Conservation (phyloP, 2,329 filamentous ascomycete genomes). For the Ceratocystiopsis brevicomis region DNA sequence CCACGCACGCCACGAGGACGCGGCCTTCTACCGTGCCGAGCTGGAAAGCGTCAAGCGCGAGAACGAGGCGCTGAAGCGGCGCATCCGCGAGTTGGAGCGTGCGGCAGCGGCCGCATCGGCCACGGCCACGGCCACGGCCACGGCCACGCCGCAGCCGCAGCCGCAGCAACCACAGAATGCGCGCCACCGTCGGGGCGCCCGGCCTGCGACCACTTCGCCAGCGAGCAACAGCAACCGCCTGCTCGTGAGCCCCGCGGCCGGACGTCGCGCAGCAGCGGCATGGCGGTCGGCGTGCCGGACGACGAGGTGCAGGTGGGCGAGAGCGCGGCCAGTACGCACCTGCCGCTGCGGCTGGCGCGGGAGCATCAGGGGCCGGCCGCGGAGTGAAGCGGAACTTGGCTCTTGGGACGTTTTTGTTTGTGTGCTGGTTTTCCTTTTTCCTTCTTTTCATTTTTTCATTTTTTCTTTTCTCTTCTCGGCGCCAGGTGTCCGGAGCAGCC, state of each 20-base stretch:
- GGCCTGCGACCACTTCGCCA: no score
- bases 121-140: no score
- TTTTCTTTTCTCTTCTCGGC: no score
- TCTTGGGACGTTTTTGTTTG: no score
- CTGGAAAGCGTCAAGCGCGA: conserved; percentile 43
- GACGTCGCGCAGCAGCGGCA: conserved; percentile 29
- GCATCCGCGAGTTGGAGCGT: conserved; percentile 43
- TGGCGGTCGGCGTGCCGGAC: conserved; percentile 34
- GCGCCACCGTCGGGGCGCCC: no score
- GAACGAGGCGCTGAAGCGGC: conserved; percentile 41
- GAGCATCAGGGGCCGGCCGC: no score
- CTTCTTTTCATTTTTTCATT: no score
- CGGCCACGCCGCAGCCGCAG: not conserved
- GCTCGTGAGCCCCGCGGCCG: not conserved
- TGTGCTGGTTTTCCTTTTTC: no score
- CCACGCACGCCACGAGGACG: conserved; percentile 44
- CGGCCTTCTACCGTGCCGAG: conserved; percentile 38
- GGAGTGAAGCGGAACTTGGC: no score
- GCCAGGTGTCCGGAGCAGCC: no score
- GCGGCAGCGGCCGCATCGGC: conserved; percentile 2
- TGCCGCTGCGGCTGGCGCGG: conserved; percentile 9
- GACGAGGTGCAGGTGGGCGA: conserved; percentile 42
- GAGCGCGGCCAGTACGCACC: conserved; percentile 34
- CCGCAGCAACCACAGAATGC: no score
- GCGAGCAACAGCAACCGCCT: not conserved